These are phyloP conservation scores for Aspergillus panamensis DNA, from an alignment of 495 filamentous ascomycete genomes.

Conservation along the genomic window DNA sequence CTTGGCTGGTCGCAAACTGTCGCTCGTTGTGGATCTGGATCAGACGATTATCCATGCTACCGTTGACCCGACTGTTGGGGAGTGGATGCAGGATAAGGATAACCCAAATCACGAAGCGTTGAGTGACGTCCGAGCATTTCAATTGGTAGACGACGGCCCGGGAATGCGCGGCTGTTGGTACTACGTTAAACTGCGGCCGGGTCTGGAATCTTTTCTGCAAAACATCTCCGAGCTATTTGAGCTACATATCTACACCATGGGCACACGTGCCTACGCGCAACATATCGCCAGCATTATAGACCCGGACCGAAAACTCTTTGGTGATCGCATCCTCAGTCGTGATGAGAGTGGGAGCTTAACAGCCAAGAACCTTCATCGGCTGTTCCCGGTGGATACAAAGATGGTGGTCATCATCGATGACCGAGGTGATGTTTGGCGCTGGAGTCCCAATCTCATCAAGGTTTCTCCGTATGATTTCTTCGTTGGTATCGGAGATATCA, in stretches of 20 bases:
- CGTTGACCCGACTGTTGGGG: slow-evolving; percentile 90
- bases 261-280: slow-evolving; percentile 88
- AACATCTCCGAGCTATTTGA: slow-evolving; percentile 81
- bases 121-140: slow-evolving; percentile 81
- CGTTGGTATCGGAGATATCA: slow-evolving; percentile 97
- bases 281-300: slow-evolving; percentile 92
- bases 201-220: slow-evolving; percentile 77
- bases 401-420: slow-evolving; percentile 99
- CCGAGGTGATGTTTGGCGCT: slow-evolving; percentile 95
- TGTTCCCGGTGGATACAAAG: slow-evolving; percentile 96
- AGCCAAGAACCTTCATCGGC: slow-evolving; percentile 80
- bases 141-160: slow-evolving; percentile 80
- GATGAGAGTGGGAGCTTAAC: slow-evolving; percentile 93
- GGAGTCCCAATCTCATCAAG: slow-evolving; percentile 90
- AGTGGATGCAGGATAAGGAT: slow-evolving; percentile 84
- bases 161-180: slow-evolving; percentile 78
- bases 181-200: slow-evolving; percentile 97
- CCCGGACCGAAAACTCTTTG: slow-evolving; percentile 84
- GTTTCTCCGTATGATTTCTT: slow-evolving; percentile 96
- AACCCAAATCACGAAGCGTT: slow-evolving; percentile 92
- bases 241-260: slow-evolving; percentile 98
- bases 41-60: slow-evolving; percentile 98
- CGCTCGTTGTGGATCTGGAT: slow-evolving; percentile 93
- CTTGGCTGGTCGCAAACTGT: slow-evolving; percentile 74
- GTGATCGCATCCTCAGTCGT: slow-evolving; percentile 88